Conservation (phyloP, 306 rosid species). For the Glycine latifolia region DNA sequence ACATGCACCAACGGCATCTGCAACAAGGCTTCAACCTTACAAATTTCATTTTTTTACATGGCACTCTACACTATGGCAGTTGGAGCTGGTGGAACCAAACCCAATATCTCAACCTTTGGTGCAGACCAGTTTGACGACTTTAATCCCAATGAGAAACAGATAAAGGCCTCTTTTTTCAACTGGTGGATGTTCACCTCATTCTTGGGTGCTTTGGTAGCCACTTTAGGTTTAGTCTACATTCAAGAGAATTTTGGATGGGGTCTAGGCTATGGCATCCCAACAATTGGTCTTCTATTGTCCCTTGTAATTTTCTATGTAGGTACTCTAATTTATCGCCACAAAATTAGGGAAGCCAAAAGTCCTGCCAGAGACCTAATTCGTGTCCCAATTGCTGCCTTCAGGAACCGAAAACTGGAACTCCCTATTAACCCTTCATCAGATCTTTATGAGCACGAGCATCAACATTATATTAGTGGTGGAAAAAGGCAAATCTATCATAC, state of each 20-base stretch:
- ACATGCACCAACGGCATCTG: conserved; percentile 65
- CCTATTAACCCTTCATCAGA: conserved; percentile 62
- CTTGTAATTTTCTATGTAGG: conserved; percentile 67
- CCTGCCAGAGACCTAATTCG: conserved; percentile 72
- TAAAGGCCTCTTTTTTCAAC: conserved; percentile 89
- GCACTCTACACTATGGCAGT: conserved; percentile 89
- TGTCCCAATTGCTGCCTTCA: conserved; percentile 65
- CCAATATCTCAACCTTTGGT: conserved; percentile 93
- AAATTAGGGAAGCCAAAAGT: conserved; percentile 54
- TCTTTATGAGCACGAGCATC: conserved; percentile 65
- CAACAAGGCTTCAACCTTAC: conserved; percentile 75
- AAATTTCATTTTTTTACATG: conserved; percentile 73
- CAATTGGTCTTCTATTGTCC: conserved; percentile 75
- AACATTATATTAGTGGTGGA: conserved; percentile 58
- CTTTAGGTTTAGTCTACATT: conserved; percentile 74
- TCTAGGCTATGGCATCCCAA: conserved; percentile 87
- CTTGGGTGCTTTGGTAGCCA: conserved; percentile 84
- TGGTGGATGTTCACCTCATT: conserved; percentile 99
- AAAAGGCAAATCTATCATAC: conserved; percentile 73
- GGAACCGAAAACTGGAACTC: conserved; percentile 64
- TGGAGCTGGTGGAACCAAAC: conserved; percentile 93
- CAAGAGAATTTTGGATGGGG: conserved; percentile 96
- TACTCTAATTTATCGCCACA: conserved; percentile 86
- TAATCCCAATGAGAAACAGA: conserved; percentile 71
- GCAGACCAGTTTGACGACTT: conserved; percentile 97